phyloP scores from a whole-genome alignment of 768 basidiomycete genomes.

The Macrocybe gigantea region DNA sequence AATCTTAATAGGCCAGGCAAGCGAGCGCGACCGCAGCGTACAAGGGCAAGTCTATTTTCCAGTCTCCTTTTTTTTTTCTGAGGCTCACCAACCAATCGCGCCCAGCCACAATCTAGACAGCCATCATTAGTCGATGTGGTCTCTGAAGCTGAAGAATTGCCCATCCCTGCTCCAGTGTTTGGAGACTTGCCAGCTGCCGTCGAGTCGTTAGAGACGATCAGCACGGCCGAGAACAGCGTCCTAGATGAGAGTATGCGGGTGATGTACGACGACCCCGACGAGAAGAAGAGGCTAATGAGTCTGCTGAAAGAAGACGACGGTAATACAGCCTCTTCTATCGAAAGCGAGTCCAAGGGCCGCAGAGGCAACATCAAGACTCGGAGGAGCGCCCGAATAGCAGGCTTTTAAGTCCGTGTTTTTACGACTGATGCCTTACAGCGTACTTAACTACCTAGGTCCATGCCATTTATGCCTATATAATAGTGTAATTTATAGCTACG shows the following conservation, averaged over 20 bases:
- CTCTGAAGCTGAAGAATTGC: conserved; percentile 9
- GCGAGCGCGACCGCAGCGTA: conserved; percentile 26
- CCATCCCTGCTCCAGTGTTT: conserved; percentile 12
- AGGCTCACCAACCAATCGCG: not conserved
- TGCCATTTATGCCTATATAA: no score
- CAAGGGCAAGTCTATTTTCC: conserved; percentile 22
- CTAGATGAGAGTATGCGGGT: conserved; percentile 49
- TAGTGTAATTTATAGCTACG: no score
- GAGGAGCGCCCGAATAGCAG: conserved; percentile 14
- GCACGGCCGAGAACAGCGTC: conserved; percentile 15
- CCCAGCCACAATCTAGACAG: conserved; percentile 32
- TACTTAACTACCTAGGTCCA: no score
- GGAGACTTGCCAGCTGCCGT: conserved; percentile 18
- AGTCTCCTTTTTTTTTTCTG: not conserved
- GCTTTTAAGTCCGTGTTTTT: conserved; percentile 4
- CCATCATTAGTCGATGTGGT: conserved; percentile 24
- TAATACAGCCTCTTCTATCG: conserved; percentile 1
- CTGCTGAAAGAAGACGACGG: conserved; percentile 35
- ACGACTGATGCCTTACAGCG: no score
- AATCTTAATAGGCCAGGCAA: conserved; percentile 24
- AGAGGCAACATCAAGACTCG: conserved; percentile 6
- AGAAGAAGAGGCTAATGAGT: conserved; percentile 51
- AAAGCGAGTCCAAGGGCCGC: conserved; percentile 20
- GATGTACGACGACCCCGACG: conserved; percentile 65
- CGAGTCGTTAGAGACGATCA: conserved; percentile 24